Evolutionary conservation across 768 basidiomycete genomes (phyloP), one percentile per base, ranked within the genome.

Genomic region (Tulasnella sp.): DNA sequence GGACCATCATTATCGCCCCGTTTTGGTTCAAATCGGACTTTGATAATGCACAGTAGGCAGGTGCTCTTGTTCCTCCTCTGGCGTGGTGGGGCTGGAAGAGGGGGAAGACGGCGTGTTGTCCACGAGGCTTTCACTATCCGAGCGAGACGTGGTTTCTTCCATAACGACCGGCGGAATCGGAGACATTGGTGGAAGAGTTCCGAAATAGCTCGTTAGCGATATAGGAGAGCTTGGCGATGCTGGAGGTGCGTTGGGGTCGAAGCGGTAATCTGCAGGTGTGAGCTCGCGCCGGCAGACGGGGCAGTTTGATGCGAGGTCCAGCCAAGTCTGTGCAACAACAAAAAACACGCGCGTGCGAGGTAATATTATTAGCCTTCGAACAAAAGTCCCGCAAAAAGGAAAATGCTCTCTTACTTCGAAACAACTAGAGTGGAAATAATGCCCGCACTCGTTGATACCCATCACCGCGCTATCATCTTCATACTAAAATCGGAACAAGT

Each of bases 381-480:
- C n/a, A 75, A 40, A 45, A n/a, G 40, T 6, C 42, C 15, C 14
- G 7, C 7, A 45, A 45, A 45, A 17, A 17, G 15, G 15, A 17
- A 45, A 17, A 22, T 5, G 31, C 31, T n/a, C n/a, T 36, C 29
- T 52, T 67, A 76, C 52, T 37, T 72, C 67, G 31, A 79, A 67
- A 72, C 80, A 80, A 4, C 76, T 77, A 17, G 54, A 6, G 75
- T 80, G 80, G 38, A 78, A 79, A 19, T 77, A 77, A 58, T 80
- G 80, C 1, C 19, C 29, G 76, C 80, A 80, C 2, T 58, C 37
- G 7, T 25, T 68, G 49, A 79, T 79, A 39, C 76, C 45, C 58
- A 67, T 9, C 12, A 76, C 75, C 37, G 79, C 78, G 11, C 79
- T 73, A 7, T 77, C 78, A 4, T 76, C 77, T 71, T 80, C 78